Evolutionary conservation across 2,329 filamentous ascomycete species (phyloP).

Genomic region (Cladophialophora chaetospira): DNA sequence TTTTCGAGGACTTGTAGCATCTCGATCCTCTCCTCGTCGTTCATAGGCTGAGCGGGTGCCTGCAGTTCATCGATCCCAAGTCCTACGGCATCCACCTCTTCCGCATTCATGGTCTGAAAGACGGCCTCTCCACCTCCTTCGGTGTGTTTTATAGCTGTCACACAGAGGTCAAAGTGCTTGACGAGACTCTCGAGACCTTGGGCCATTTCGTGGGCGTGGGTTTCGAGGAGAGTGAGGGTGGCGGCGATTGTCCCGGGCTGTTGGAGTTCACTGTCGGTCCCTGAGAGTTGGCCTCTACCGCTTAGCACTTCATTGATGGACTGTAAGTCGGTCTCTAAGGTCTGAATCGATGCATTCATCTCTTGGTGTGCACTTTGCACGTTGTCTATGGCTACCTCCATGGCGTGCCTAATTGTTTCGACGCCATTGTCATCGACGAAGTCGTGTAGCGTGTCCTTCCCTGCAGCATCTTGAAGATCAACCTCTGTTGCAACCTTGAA

Average conservation of each 20-base stretch:
- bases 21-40: conserved; percentile 73
- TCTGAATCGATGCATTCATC: conserved; percentile 56
- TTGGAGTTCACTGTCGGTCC: conserved; percentile 38
- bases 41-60: conserved; percentile 67
- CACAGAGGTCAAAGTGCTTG: conserved; percentile 88
- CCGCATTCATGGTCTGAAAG: conserved; percentile 62
- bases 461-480: conserved; percentile 24
- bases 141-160: conserved; percentile 86
- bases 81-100: conserved; percentile 53
- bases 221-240: conserved; percentile 65
- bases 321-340: conserved; percentile 74
- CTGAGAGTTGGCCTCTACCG: conserved; percentile 25
- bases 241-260: conserved; percentile 50
- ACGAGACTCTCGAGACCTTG: conserved; percentile 77
- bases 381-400: conserved; percentile 63
- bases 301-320: conserved; percentile 61
- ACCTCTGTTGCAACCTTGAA: conserved; percentile 43
- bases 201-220: conserved; percentile 80
- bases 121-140: conserved; percentile 75
- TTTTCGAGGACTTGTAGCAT: conserved; percentile 75
- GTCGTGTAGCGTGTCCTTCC: conserved; percentile 62
- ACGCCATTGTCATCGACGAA: conserved; percentile 67
- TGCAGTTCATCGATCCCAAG: conserved; percentile 38
- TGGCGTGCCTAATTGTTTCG: conserved; percentile 56
- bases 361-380: conserved; percentile 63